phyloP scores from a whole-genome alignment of 768 basidiomycete genomes.

The Phanerodontia chrysosporium region DNA sequence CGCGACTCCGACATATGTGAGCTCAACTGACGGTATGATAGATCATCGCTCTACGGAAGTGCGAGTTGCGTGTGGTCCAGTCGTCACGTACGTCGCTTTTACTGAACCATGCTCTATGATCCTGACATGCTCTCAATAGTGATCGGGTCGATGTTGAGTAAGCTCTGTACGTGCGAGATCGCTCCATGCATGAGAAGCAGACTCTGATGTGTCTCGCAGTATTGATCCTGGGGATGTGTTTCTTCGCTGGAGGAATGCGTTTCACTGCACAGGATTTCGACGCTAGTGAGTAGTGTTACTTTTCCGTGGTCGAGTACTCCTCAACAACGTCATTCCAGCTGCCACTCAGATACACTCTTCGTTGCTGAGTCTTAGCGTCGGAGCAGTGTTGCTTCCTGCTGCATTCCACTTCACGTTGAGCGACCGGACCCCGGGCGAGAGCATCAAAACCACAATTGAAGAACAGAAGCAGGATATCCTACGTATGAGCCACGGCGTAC shows the following conservation, averaged over 20 bases:
- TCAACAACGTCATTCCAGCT: conserved; percentile 24
- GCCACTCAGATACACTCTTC: conserved; percentile 74
- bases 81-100: conserved; percentile 62
- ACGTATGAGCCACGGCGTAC: conserved; percentile 48
- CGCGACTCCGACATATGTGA: background rate
- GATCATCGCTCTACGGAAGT: conserved; percentile 80
- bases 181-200: background rate
- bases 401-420: conserved; percentile 64
- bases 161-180: conserved; percentile 44
- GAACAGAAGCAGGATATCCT: conserved; percentile 40
- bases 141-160: conserved; percentile 79
- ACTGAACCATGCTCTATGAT: background rate
- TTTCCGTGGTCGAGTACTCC: no score
- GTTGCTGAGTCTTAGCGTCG: conserved; percentile 72
- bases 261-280: conserved; percentile 82
- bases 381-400: conserved; percentile 73
- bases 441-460: conserved; percentile 19
- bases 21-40: conserved; percentile 20
- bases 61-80: conserved; percentile 78
- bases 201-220: conserved; percentile 1
- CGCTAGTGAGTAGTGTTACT: conserved; percentile 51
- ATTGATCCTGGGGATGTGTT: conserved; percentile 84
- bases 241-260: conserved; percentile 77
- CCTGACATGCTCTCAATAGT: conserved; percentile 39
- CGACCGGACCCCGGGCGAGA: conserved; percentile 8